Evolutionary conservation across 805 yeast species (phyloP).

Genomic region (Schwanniomyces sp.): DNA sequence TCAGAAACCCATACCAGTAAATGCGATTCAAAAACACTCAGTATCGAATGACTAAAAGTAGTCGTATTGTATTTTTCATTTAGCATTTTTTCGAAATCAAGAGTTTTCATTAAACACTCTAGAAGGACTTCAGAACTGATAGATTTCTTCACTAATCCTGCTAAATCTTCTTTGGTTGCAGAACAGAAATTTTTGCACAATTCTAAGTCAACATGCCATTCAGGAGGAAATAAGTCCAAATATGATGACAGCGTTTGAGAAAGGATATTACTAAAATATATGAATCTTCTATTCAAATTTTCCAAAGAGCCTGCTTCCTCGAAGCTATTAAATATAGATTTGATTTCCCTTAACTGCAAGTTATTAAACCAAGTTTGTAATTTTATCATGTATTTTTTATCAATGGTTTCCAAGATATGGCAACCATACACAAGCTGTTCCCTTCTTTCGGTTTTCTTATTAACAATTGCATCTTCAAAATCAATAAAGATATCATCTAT

Average conservation of each 20-base stretch:
- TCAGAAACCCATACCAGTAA: constrained; percentile 82
- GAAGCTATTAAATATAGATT: constrained; percentile 66
- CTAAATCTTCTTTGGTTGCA: constrained; percentile 65
- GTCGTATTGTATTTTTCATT: constrained; percentile 58
- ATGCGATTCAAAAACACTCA: constrained; percentile 78
- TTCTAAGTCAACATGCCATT: constrained; percentile 69
- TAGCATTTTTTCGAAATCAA: constrained; percentile 79
- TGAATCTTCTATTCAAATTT: constrained; percentile 76
- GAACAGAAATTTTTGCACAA: constrained; percentile 65
- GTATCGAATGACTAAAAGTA: constrained; percentile 49
- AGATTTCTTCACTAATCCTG: constrained; percentile 24
- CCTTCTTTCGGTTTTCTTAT: constrained; percentile 22
- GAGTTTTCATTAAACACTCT: constrained; percentile 67
- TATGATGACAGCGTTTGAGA: constrained; percentile 55
- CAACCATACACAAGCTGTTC: constrained; percentile 62
- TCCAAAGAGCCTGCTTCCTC: constrained; percentile 97
- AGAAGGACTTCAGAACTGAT: constrained; percentile 66
- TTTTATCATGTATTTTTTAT: constrained; percentile 53
- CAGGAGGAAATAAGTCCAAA: constrained; percentile 57
- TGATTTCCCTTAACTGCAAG: constrained; percentile 69
- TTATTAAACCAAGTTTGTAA: constrained; percentile 73
- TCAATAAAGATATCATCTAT: constrained; percentile 73
- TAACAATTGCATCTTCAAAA: constrained; percentile 51
- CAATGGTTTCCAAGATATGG: constrained; percentile 65
- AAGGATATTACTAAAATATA: constrained; percentile 75